Evolutionary conservation across 805 yeast species (phyloP).

Genomic region (Yarrowia yakushimensis): DNA sequence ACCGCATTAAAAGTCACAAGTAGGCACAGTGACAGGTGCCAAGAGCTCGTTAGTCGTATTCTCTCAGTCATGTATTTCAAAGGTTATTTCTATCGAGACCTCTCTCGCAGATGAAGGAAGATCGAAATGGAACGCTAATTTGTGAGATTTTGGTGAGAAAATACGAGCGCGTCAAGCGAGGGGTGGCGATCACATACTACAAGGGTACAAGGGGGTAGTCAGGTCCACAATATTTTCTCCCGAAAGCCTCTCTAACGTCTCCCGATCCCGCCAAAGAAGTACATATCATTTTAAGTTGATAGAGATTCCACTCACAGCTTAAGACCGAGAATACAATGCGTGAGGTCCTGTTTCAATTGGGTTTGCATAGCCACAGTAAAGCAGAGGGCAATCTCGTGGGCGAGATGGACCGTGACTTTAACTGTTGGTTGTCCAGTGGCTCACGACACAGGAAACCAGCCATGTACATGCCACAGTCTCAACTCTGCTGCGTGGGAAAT

Average conservation of each 20-base stretch:
- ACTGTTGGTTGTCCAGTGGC: no score
- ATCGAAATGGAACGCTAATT: constrained; percentile 1
- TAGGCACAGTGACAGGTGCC: not conserved
- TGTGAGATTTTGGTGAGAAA: not conserved
- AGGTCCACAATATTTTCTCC: no score
- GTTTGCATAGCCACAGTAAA: not conserved
- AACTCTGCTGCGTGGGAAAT: not conserved
- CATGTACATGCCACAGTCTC: no score
- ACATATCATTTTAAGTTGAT: not conserved
- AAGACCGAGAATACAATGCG: no score
- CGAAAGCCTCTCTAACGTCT: not conserved
- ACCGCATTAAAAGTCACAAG: no score
- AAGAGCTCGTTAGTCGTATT: not conserved
- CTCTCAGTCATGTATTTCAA: not conserved
- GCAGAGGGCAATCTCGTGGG: not conserved
- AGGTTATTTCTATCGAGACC: not conserved
- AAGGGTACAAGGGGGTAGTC: no score
- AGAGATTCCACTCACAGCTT: no score
- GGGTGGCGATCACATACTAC: not conserved
- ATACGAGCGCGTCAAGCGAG: not conserved
- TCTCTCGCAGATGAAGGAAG: not conserved
- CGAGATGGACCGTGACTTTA: no score
- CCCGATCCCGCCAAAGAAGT: not conserved
- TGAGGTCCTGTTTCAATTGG: not conserved
- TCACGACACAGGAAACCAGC: no score